Evolutionary conservation across 2,329 filamentous ascomycete species (phyloP), one percentile per base, ranked within the genome.

Genomic region (Fusarium sp.): DNA sequence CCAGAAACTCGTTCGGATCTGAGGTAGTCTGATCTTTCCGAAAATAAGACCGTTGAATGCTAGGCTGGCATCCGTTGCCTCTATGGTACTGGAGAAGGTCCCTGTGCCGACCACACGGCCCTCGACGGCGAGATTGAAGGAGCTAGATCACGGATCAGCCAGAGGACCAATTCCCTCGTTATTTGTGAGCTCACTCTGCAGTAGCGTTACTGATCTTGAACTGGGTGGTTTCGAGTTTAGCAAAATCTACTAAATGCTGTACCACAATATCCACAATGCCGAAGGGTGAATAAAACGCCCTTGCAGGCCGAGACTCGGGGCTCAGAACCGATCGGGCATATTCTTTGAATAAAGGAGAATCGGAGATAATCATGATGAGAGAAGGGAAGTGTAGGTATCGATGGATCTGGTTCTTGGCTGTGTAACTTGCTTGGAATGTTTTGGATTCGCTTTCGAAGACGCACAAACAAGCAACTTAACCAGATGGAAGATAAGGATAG

Each of bases 151-250:
- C n/a, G 30, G 33, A 35, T 55, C 20, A 59, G 58, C 43, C 10
- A 41, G 45, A 6, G 10, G 9, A 22, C n/a, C 14, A 40, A 22
- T 6, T 7, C 17, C 14, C 2, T 22, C 7, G 6, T 13, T 15
- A 2, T 30, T 52, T n/a, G 11, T 14, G 7, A 11, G 7, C 77
- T 53, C 65, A 80, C 78, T 77, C 62, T 43, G 74, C 62, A 3
- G 74, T 75, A 7, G 75, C 70, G 32, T 75, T 54, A 7, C 70
- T 73, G 45, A 80, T 78, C 35, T 71, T 73, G 48, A 79, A 73
- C 4, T 59, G 62, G 33, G 69, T 71, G 37, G 76, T 67, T 51
- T 78, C 74, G 35, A 79, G 52, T 22, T 61, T 72, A 17, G 71
- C 71, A 30, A 67, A 59, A 32, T 74, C 67, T 14, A 77, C n/a